Evolutionary conservation across 805 yeast species (phyloP), one percentile per base, ranked within the genome.

Genomic region (Candida xyloterini): DNA sequence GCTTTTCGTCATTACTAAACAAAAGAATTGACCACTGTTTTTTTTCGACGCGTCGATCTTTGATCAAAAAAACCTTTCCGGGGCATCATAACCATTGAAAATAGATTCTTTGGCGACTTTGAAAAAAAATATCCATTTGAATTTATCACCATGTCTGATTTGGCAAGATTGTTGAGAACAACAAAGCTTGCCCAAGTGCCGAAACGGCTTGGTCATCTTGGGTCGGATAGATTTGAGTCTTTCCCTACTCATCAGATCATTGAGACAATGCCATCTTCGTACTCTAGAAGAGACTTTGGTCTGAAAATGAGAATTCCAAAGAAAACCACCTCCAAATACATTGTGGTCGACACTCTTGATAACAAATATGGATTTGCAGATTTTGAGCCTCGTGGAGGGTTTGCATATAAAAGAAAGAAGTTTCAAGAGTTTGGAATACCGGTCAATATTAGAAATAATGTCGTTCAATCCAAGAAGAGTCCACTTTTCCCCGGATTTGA

Each of bases 181-280:
- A 60, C 70, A 5, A 61, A 55, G 42, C 33, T 67, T 27, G 57
- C 71, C 1, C 68, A 65, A 40, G 37, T 67, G 16, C 61, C 66
- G 23, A 51, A 51, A 15, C 50, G 54, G 16, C 46, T 57, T 14
- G 62, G 57, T 10, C 52, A 53, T 26, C 50, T 55, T 30, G 53
- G 46, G 5, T 44, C 50, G 13, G 50, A 59, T 38, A 48, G 48
- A 15, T 35, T 57, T 9, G 60, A 56, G 26, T 42, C 50, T 7
- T 57, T 52, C 26, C 95, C 95, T 18, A 76, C 85, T 0, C 89
- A 81, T 54, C 95, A 85, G 59, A 70, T 83, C 29, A 71, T 86
- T 27, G 81, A 75, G 59, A 79, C 93, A 0, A 79, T 84, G 36
- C 76, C 79, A 34, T 70, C 84, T 7, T 72, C 83, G 33, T 73